phyloP scores from a whole-genome alignment of 75 land plant species.

The Selaginella tamariscina region DNA sequence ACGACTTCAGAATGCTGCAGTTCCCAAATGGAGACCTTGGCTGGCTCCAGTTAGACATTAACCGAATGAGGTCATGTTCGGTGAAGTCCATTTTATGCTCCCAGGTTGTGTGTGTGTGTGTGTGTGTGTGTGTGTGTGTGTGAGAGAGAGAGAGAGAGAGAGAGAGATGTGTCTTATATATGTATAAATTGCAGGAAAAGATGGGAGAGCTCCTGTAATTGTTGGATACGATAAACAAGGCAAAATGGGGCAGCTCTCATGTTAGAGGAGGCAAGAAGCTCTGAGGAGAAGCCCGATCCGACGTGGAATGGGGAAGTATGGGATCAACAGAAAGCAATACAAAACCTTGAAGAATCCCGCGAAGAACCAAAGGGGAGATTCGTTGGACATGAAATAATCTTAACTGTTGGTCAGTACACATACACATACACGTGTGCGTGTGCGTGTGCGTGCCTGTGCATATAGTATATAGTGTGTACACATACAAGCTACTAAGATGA shows the following conservation, averaged over 20 bases:
- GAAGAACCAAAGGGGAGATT: constrained; percentile 30
- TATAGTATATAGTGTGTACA: too few species aligned
- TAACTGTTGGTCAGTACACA: too few species aligned
- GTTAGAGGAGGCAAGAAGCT: constrained; percentile 26
- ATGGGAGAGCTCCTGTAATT: constrained; percentile 26
- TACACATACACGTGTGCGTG: too few species aligned
- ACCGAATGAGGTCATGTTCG: constrained; percentile 31
- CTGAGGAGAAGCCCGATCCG: constrained; percentile 23
- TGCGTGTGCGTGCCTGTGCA: too few species aligned
- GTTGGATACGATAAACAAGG: constrained; percentile 29
- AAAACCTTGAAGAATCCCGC: constrained; percentile 19
- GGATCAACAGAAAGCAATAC: constrained; percentile 24
- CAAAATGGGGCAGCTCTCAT: constrained; percentile 26
- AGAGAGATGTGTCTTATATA: background rate
- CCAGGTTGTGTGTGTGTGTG: too few species aligned
- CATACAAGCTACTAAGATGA: too few species aligned
- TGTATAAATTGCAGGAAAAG: constrained; percentile 20
- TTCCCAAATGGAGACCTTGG: constrained; percentile 33
- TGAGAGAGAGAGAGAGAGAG: too few species aligned
- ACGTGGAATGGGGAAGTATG: constrained; percentile 35
- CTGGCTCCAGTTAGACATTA: constrained; percentile 32
- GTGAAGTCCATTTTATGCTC: constrained; percentile 34
- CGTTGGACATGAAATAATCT: constrained; percentile 24
- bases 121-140: too few species aligned
- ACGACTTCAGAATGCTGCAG: constrained; percentile 26